Percentiles rank a stretch among this genome's conserved stretches.
Conservation (phyloP, 495 filamentous ascomycete species). For the Xylaria telfairii region DNA sequence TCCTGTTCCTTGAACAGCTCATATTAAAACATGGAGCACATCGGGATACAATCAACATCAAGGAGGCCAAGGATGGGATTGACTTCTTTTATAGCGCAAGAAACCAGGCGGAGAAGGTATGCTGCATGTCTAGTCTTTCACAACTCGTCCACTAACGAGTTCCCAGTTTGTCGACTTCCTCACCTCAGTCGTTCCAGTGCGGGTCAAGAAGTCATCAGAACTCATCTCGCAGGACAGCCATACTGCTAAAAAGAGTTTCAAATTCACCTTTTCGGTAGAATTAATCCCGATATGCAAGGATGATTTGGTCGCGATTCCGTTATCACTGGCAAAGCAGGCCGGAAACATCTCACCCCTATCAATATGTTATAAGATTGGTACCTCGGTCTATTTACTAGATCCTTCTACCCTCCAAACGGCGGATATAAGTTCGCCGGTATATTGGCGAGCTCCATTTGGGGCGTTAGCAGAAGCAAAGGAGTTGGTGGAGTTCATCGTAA, state of each 20-base stretch:
- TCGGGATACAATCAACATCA: slow-evolving; percentile 94
- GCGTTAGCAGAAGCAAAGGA: slow-evolving; percentile 84
- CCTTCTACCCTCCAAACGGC: slow-evolving; percentile 88
- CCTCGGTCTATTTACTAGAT: slow-evolving; percentile 86
- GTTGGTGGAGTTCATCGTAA: slow-evolving; percentile 88
- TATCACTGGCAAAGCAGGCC: slow-evolving; percentile 80
- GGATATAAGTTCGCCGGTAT: slow-evolving; percentile 78
- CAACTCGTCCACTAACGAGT: not conserved
- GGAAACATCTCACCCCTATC: slow-evolving; percentile 87
- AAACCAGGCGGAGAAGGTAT: slow-evolving; percentile 81
- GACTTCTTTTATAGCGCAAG: slow-evolving; percentile 92
- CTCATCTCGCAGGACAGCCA: slow-evolving; percentile 94
- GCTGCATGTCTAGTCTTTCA: not conserved
- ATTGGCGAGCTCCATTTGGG: slow-evolving; percentile 87
- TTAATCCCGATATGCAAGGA: slow-evolving; percentile 95
- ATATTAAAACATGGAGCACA: slow-evolving; percentile 94
- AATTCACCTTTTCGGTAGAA: slow-evolving; percentile 86
- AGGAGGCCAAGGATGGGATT: slow-evolving; percentile 89
- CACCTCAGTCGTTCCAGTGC: slow-evolving; percentile 76
- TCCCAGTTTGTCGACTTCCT: slow-evolving; percentile 84
- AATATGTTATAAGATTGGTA: slow-evolving; percentile 89
- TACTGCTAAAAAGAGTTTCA: slow-evolving; percentile 86
- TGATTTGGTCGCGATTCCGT: slow-evolving; percentile 89
- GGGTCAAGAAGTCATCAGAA: slow-evolving; percentile 85
- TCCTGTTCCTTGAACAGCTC: slow-evolving; percentile 94